phyloP scores from a whole-genome alignment of 2,329 filamentous ascomycete species.

The Dothistroma pini region DNA sequence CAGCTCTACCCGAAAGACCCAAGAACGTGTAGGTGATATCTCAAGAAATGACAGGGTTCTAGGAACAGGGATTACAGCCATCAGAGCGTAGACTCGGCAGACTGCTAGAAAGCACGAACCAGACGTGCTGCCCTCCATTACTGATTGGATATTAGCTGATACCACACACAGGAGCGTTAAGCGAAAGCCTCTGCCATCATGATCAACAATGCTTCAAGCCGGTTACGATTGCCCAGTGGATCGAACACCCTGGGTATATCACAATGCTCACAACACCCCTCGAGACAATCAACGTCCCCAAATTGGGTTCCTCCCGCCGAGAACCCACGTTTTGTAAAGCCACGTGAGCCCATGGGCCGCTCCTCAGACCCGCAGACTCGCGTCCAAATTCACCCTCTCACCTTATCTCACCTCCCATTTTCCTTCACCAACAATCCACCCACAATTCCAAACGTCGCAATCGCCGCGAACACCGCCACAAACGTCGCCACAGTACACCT shows the following conservation, averaged over 20 bases:
- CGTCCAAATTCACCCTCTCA: not conserved
- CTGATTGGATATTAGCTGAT: not conserved
- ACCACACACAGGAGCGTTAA: not conserved
- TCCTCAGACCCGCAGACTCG: not conserved
- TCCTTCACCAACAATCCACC: not conserved
- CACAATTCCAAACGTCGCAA: slow-evolving; percentile 3
- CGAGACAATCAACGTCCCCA: not conserved
- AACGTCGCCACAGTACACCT: not conserved
- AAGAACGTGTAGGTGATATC: not conserved
- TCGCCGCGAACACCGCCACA: not conserved
- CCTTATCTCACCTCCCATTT: not conserved
- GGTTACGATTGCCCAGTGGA: not conserved
- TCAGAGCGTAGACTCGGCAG: not conserved
- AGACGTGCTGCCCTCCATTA: not conserved
- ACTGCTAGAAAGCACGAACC: not conserved
- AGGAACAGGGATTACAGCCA: not conserved
- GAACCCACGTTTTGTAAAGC: no score
- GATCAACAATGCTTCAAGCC: not conserved
- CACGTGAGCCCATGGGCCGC: no score
- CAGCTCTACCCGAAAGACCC: not conserved
- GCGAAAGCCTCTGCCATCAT: not conserved
- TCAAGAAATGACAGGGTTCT: not conserved
- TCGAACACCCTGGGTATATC: not conserved
- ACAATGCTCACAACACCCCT: not conserved
- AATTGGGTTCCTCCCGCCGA: no score